Evolutionary conservation across 225 moss, liverwort and hornwort species (phyloP), one percentile per base, ranked within the genome.

Genomic region (Takakia lepidozioides): DNA sequence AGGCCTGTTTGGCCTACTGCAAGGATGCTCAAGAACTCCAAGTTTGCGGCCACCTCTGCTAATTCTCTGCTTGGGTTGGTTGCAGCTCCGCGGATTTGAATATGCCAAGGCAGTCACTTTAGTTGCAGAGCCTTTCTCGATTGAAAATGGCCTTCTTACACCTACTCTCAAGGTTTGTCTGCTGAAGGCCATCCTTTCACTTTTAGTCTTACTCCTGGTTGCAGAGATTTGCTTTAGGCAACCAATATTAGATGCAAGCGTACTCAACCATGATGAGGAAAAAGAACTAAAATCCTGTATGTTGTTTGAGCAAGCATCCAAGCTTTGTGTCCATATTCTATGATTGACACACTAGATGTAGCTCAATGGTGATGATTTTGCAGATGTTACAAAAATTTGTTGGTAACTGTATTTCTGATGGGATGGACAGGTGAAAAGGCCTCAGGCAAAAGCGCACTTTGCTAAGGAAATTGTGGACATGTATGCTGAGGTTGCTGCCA

Each of bases 381-480:
- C n/a, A n/a, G n/a, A n/a, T n/a, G n/a, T n/a, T n/a, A n/a, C n/a
- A n/a, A n/a, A n/a, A n/a, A n/a, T n/a, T n/a, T n/a, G n/a, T n/a
- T n/a, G n/a, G n/a, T n/a, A n/a, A n/a, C n/a, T n/a, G n/a, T n/a
- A n/a, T n/a, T n/a, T n/a, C n/a, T n/a, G n/a, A n/a, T n/a, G n/a
- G n/a, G n/a, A n/a, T n/a, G n/a, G n/a, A 26, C 70, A 82, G 82
- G 75, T 98, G 32, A 98, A 91, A 69, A 82, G 87, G 63, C 87
- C 95, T 8, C 82, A 73, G 49, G 91, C 91, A 8, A 98, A 75
- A 69, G 46, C 75, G 55, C 37, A 27, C 18, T 98, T 67, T 29
- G 83, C 75, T 11, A 63, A 60, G 42, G 87, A 74, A 49, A 85
- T 98, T 37, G 57, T 69, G 22, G 83, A 80, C 54, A 91, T 91